These are phyloP conservation scores for Lotus japonicus DNA, from an alignment of 306 rosid species.

Conservation along the genomic window DNA sequence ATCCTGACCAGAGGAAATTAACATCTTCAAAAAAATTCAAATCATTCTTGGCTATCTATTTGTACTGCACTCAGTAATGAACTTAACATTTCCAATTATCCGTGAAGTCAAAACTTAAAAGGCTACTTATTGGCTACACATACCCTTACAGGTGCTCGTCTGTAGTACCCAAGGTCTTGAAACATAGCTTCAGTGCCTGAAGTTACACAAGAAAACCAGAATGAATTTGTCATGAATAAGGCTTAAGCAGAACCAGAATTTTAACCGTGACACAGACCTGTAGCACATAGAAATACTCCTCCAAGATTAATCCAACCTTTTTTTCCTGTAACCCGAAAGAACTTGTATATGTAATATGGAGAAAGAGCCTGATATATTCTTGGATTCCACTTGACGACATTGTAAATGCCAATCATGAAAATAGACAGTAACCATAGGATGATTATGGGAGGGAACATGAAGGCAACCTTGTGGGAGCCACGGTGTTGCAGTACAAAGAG, in stretches of 20 bases:
- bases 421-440: constrained; percentile 66
- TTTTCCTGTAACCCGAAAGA: constrained; percentile 62
- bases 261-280: constrained; percentile 45
- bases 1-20: constrained; percentile 1
- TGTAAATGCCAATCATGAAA: constrained; percentile 65
- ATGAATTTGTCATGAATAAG: constrained; percentile 18
- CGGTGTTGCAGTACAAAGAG: constrained; percentile 78
- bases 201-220: constrained; percentile 29
- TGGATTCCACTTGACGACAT: constrained; percentile 72
- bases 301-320: constrained; percentile 76
- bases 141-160: constrained; percentile 69
- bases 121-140: constrained; percentile 15
- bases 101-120: background rate
- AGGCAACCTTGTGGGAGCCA: constrained; percentile 69
- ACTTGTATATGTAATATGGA: constrained; percentile 66
- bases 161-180: constrained; percentile 71
- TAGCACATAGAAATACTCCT: constrained; percentile 65
- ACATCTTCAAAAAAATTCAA: constrained; percentile 14
- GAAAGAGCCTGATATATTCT: constrained; percentile 71
- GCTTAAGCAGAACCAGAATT: constrained; percentile 12
- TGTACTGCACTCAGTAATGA: constrained; percentile 7
- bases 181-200: constrained; percentile 82
- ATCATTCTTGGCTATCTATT: background rate
- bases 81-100: constrained; percentile 19
- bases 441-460: constrained; percentile 64